Evolutionary conservation across 805 yeast genomes (phyloP).

Genomic region (Danielia oregonensis): DNA sequence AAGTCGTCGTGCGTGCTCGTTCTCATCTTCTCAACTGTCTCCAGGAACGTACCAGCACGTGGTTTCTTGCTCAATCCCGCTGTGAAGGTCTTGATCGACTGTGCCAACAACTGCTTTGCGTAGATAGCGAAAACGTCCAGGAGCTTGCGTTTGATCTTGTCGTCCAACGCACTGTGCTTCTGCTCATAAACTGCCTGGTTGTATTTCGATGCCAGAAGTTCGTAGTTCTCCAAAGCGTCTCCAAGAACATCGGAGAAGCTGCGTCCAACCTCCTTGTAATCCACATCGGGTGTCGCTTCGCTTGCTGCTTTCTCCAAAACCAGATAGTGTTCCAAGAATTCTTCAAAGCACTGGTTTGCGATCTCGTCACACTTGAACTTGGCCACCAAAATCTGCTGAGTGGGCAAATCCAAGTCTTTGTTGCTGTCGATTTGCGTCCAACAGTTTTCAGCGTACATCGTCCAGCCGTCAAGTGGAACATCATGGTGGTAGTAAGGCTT

Average conservation of each 20-base stretch:
- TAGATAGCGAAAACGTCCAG: conserved; percentile 36
- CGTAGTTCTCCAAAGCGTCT: conserved; percentile 52
- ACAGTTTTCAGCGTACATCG: conserved; percentile 80
- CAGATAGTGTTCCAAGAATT: conserved; percentile 21
- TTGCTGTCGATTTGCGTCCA: conserved; percentile 94
- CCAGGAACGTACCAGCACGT: conserved; percentile 11
- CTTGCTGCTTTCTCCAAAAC: conserved; percentile 9
- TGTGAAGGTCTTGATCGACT: conserved; percentile 7
- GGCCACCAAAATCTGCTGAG: conserved; percentile 93
- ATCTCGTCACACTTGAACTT: conserved; percentile 94
- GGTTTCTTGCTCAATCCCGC: conserved; percentile 10
- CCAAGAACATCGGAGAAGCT: conserved; percentile 42
- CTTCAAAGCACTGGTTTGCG: conserved; percentile 35
- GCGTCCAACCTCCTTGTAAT: conserved; percentile 46
- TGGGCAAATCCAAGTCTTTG: conserved; percentile 92
- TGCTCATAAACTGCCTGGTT: conserved; percentile 60
- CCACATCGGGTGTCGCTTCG: conserved; percentile 19
- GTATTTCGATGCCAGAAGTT: conserved; percentile 74
- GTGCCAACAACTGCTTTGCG: conserved; percentile 15
- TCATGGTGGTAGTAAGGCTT: conserved; percentile 71
- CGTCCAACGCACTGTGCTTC: conserved; percentile 48
- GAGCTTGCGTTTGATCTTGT: conserved; percentile 44
- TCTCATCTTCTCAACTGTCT: conserved; percentile 11
- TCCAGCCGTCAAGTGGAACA: conserved; percentile 96
- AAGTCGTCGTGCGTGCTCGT: conserved; percentile 11